Evolutionary conservation across 108 stramenopile genomes (phyloP).

Genomic region (Asterionellopsis glacialis): DNA sequence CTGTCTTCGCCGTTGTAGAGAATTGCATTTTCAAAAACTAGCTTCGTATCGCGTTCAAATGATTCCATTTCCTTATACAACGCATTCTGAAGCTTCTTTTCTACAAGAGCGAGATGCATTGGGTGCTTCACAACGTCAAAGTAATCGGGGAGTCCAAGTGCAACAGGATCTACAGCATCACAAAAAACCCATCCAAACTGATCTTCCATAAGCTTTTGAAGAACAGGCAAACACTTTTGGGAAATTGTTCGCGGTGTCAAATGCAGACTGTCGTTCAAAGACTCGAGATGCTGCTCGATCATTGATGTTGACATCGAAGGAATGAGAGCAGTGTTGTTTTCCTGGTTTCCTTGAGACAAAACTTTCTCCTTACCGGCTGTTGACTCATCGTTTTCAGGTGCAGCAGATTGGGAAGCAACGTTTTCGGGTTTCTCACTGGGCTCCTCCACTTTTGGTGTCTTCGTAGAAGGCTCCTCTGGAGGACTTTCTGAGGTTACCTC

Average conservation of each 20-base stretch:
- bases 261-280: slow-evolving; percentile 53
- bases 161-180: slow-evolving; percentile 91
- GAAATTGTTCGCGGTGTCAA: slow-evolving; percentile 69
- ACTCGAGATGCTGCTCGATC: slow-evolving; percentile 71
- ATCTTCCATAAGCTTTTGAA: slow-evolving; percentile 75
- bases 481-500: too few species aligned
- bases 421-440: too few species aligned
- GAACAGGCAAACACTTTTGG: slow-evolving; percentile 74
- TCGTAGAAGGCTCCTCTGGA: too few species aligned
- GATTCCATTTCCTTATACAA: slow-evolving; percentile 66
- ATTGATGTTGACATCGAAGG: slow-evolving; percentile 57
- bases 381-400: too few species aligned
- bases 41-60: slow-evolving; percentile 55
- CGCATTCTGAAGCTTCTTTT: slow-evolving; percentile 70
- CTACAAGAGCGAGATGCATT: slow-evolving; percentile 75
- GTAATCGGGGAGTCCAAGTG: slow-evolving; percentile 92
- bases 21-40: slow-evolving; percentile 87
- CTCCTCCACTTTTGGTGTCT: too few species aligned
- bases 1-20: slow-evolving; percentile 81
- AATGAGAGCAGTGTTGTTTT: slow-evolving; percentile 22
- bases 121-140: slow-evolving; percentile 89
- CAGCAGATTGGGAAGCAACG: too few species aligned
- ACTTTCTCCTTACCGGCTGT: too few species aligned
- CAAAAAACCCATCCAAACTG: slow-evolving; percentile 87
- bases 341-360: too few species aligned